A percentile compares a stretch with the other conserved stretches of the same genome.
These are phyloP conservation scores for Aotearoamyces nothofagi DNA, from an alignment of 2,329 filamentous ascomycete species.

Conservation along the genomic window DNA sequence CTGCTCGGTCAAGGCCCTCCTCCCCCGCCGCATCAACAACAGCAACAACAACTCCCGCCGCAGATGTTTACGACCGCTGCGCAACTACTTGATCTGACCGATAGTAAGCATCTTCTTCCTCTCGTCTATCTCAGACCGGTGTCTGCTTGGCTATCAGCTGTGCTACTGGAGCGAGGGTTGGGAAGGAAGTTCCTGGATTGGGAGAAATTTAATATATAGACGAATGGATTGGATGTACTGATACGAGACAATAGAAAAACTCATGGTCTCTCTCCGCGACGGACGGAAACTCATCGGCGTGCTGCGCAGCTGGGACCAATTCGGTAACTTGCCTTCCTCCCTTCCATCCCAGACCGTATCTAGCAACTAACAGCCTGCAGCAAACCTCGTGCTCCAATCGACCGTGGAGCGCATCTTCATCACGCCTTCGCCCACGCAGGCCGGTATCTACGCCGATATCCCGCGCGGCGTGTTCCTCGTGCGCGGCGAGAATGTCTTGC, in stretches of 20 bases:
- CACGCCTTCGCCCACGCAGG: constrained; percentile 27
- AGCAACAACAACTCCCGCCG: constrained; percentile 55
- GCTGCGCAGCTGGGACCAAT: constrained; percentile 92
- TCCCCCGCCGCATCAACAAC: constrained; percentile 12
- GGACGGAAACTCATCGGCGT: constrained; percentile 90
- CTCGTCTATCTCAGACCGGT: neutral
- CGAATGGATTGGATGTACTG: no score
- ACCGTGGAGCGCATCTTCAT: constrained; percentile 76
- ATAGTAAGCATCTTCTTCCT: constrained; percentile 53
- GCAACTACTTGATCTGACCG: constrained; percentile 87
- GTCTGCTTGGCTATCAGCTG: no score
- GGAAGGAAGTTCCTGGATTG: no score
- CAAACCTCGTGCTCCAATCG: constrained; percentile 88
- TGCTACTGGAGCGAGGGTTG: no score
- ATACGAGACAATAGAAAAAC: no score
- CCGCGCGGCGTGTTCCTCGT: constrained; percentile 80
- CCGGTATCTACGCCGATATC: constrained; percentile 66
- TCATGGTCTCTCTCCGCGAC: constrained; percentile 81
- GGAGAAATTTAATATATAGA: no score
- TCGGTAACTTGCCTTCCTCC: constrained; percentile 46
- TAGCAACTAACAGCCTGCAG: constrained; percentile 28
- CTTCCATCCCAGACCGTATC: constrained; percentile 2
- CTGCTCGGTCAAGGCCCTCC: constrained; percentile 8
- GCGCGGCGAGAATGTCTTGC: constrained; percentile 88
- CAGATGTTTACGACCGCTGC: constrained; percentile 99